Conservation (phyloP, 345 rosid species). For the Camelina neglecta region DNA sequence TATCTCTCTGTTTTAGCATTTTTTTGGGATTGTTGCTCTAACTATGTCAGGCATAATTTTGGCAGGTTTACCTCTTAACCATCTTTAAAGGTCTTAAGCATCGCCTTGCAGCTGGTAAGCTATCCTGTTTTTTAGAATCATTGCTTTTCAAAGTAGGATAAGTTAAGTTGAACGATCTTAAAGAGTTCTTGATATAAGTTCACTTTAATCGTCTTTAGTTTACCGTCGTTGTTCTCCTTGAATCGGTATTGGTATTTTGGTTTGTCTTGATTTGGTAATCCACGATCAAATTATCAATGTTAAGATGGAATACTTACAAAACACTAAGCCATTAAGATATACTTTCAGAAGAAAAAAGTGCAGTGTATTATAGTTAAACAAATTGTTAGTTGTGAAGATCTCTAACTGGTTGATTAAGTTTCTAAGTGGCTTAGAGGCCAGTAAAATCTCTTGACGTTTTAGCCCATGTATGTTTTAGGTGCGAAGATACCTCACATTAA, state of each 20-base stretch:
- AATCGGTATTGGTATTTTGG: not conserved
- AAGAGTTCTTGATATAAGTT: conserved; percentile 8
- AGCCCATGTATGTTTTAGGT: conserved; percentile 52
- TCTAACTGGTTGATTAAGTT: not conserved
- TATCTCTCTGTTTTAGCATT: not conserved
- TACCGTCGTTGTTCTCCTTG: not conserved
- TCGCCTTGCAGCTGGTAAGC: conserved; percentile 92
- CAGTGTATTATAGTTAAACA: not conserved
- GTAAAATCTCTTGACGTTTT: conserved; percentile 19
- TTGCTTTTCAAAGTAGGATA: conserved; percentile 1
- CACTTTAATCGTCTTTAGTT: not conserved
- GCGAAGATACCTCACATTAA: conserved; percentile 76
- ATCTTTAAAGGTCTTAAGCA: conserved; percentile 86
- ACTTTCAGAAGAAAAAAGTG: not conserved
- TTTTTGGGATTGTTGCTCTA: conserved; percentile 9
- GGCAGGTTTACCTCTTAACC: conserved; percentile 83
- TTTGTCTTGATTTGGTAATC: not conserved
- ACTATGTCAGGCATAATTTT: conserved; percentile 35
- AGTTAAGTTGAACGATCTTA: conserved; percentile 1
- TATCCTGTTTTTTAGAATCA: not conserved
- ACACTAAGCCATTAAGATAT: not conserved
- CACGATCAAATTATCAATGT: not conserved
- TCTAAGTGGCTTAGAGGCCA: conserved; percentile 1
- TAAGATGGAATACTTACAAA: not conserved
- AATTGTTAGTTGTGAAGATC: conserved; percentile 13